phyloP scores from a whole-genome alignment of 2,329 filamentous ascomycete species.

The Neurospora sp. region DNA sequence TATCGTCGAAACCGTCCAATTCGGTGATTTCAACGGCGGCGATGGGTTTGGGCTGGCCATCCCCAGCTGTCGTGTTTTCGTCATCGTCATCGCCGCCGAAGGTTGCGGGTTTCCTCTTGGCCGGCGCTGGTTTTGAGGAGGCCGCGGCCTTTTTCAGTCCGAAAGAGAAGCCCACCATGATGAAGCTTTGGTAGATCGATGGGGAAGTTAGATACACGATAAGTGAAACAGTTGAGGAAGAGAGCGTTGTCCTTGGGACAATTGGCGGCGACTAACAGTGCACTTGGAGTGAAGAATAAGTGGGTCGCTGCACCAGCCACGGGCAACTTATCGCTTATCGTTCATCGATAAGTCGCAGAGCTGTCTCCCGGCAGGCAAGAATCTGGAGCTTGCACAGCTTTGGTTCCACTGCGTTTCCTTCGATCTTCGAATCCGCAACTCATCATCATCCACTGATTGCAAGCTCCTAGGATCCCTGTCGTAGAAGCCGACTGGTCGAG shows the following conservation, averaged over 20 bases:
- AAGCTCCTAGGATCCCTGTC: not conserved
- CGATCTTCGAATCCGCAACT: not conserved
- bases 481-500: not conserved
- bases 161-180: constrained; percentile 29
- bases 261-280: not conserved
- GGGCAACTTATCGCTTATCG: not conserved
- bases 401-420: not conserved
- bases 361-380: not conserved
- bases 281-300: not conserved
- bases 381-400: not conserved
- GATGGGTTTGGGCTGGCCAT: constrained; percentile 29
- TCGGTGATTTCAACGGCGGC: constrained; percentile 50
- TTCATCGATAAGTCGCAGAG: not conserved
- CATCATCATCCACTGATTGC: not conserved
- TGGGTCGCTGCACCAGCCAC: not conserved
- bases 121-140: constrained; percentile 36
- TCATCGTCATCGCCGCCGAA: constrained; percentile 51
- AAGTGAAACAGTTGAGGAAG: not conserved
- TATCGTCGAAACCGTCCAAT: constrained; percentile 38
- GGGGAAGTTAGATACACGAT: not conserved
- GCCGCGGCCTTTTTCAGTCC: constrained; percentile 49
- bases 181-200: not conserved
- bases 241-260: not conserved
- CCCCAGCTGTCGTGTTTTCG: constrained; percentile 32
- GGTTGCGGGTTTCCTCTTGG: constrained; percentile 40